Conservation (phyloP, 805 yeast genomes). For the Blastobotrys peoriensis region DNA sequence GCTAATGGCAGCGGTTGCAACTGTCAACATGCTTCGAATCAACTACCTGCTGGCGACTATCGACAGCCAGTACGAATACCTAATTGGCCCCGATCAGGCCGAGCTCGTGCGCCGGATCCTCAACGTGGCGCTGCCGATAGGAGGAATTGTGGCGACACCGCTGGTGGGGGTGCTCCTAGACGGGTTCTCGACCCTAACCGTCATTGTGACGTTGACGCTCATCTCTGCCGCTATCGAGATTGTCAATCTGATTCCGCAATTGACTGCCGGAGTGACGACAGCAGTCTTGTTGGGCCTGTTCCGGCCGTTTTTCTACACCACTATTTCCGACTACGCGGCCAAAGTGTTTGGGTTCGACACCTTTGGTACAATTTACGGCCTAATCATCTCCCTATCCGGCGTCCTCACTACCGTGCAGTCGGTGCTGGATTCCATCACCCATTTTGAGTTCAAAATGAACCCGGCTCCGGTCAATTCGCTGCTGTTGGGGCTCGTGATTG, state of each 20-base stretch:
- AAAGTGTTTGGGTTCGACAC: slow-evolving; percentile 90
- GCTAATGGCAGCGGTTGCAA: slow-evolving; percentile 70
- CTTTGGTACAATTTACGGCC: slow-evolving; percentile 87
- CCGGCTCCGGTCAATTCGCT: slow-evolving; percentile 69
- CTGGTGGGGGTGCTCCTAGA: slow-evolving; percentile 78
- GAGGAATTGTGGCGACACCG: slow-evolving; percentile 83
- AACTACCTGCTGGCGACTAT: slow-evolving; percentile 91
- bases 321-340: slow-evolving; percentile 85
- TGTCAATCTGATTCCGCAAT: slow-evolving; percentile 53
- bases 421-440: slow-evolving; percentile 63
- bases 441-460: slow-evolving; percentile 58
- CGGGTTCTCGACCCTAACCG: slow-evolving; percentile 56
- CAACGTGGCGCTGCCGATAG: slow-evolving; percentile 81
- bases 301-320: slow-evolving; percentile 90
- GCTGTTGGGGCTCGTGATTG: background rate
- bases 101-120: slow-evolving; percentile 55
- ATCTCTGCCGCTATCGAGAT: slow-evolving; percentile 63
- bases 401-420: slow-evolving; percentile 70
- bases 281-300: slow-evolving; percentile 68
- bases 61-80: slow-evolving; percentile 58
- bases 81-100: slow-evolving; percentile 45
- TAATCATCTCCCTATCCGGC: slow-evolving; percentile 78
- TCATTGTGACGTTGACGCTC: slow-evolving; percentile 46
- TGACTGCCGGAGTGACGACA: slow-evolving; percentile 55
- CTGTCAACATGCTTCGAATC: slow-evolving; percentile 84